Base-by-base conservation (phyloP, 2,329 filamentous ascomycete species). In the Domatiomyces catenatus region DNA sequence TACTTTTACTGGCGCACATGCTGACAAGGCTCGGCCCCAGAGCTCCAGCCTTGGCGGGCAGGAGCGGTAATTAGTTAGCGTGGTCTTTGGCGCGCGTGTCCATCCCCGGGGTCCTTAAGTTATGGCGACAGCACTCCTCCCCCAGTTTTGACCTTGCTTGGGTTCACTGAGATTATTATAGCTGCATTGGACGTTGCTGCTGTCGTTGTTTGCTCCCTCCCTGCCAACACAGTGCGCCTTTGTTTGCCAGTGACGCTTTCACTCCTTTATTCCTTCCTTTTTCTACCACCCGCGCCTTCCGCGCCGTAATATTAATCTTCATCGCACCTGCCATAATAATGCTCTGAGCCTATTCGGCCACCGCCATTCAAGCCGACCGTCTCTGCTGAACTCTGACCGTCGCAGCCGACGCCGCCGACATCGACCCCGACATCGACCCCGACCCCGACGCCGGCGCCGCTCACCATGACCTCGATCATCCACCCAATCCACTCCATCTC, bases 401-500 rank as follows among this genome's bases (percentile, higher is more conserved):
- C 32, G 32, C 32, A 10, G 10, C 10, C 32, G 12, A 39, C 32
- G 32, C 10, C 28, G 28, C 28, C 10, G 32, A 39, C 28, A 10
- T 12, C 28, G 32, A 39, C 32, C 4, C 10, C 12, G 32, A 10
- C 10, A 12, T 5, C 28, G 12, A 8, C 28, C 2, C 28, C 28
- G 28, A 36, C 32, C 2, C 12, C 32, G 12, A 10, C 5, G 12
- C n/a, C n/a, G n/a, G 15, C 32, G 15, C 32, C 7, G 15, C 1
- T 2, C 17, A 50, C 48, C 50, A 60, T 60, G 58, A 57, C 53
- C 47, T 55, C 58, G 46, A 50, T 54, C 45, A 52, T 60, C 28
- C 55, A 57, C 50, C 58, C 59, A 52, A 79, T 80, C 72, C 70
- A 79, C 62, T 69, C 75, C 54, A 69, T 77, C 59, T 75, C 76